These are phyloP conservation scores for Cryphonectria radicalis DNA, from an alignment of 2,329 filamentous ascomycete species.

Conservation along the genomic window DNA sequence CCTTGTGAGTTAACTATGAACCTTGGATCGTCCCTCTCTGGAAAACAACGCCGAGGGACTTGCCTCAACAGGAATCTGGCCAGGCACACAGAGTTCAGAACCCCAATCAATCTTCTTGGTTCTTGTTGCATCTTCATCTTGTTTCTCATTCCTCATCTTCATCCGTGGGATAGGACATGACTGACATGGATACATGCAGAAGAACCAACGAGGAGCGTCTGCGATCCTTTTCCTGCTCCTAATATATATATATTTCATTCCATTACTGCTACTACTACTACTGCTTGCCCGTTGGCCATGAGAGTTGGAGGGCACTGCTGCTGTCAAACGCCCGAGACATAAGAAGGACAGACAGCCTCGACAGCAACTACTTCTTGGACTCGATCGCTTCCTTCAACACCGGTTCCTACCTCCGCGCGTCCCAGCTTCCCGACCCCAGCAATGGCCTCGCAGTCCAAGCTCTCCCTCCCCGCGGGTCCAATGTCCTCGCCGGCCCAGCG, in stretches of 20 bases:
- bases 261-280: too few relatives aligned
- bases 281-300: constrained; percentile 10
- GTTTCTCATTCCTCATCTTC: not conserved
- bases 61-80: constrained; percentile 6
- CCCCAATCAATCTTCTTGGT: not conserved
- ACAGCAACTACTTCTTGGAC: not conserved
- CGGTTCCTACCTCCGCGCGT: not conserved
- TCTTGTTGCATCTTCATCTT: not conserved
- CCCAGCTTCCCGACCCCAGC: constrained; percentile 22
- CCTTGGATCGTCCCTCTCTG: not conserved
- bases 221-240: not conserved
- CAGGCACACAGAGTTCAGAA: not conserved
- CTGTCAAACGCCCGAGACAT: not conserved
- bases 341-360: not conserved
- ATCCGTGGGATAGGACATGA: not conserved
- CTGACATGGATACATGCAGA: not conserved
- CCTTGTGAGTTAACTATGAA: not conserved
- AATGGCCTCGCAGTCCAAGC: constrained; percentile 80
- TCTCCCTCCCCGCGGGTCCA: constrained; percentile 50
- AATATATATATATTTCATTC: not conserved
- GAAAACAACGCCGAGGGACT: constrained; percentile 11
- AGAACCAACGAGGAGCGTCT: not conserved
- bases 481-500: constrained; percentile 43
- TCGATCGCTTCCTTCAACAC: not conserved
- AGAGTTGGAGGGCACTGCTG: not conserved